These are phyloP conservation scores for Melaleuca quinquenervia DNA, from an alignment of 345 rosid species.

Conservation along the genomic window DNA sequence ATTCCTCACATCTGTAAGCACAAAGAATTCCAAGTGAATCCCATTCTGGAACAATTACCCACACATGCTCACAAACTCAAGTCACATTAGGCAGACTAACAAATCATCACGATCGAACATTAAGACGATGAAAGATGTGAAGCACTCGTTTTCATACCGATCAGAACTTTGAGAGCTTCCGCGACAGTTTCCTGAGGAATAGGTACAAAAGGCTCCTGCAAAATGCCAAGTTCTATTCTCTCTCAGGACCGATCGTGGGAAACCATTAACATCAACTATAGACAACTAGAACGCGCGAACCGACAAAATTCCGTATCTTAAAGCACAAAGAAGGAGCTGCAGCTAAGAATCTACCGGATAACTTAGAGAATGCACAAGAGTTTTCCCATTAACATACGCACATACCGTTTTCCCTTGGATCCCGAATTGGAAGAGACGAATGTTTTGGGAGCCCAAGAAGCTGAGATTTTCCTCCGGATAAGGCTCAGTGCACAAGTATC, in stretches of 20 bases:
- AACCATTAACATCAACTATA: neutral
- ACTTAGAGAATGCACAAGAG: neutral
- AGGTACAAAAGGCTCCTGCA: constrained; percentile 50
- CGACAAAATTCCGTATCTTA: neutral
- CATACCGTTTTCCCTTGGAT: constrained; percentile 75
- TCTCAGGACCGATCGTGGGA: neutral
- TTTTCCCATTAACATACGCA: neutral
- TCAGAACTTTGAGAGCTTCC: constrained; percentile 60
- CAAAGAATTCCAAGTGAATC: neutral
- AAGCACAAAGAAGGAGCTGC: neutral
- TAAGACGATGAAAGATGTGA: neutral
- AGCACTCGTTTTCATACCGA: constrained; percentile 28
- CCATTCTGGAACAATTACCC: neutral
- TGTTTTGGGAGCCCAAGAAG: constrained; percentile 40
- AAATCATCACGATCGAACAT: neutral
- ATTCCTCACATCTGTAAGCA: constrained; percentile 59
- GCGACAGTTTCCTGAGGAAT: constrained; percentile 42
- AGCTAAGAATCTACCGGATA: neutral
- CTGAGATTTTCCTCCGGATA: constrained; percentile 63
- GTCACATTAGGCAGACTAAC: neutral
- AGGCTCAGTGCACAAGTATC: constrained; percentile 75
- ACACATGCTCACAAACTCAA: rapidly evolving
- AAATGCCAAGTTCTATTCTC: neutral
- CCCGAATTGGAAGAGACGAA: constrained; percentile 64
- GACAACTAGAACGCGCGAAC: neutral